A percentile compares a stretch with the other conserved stretches of the same genome.
Conservation (phyloP, 78 protist genomes). For the Dictyostelium brefeldianum region DNA sequence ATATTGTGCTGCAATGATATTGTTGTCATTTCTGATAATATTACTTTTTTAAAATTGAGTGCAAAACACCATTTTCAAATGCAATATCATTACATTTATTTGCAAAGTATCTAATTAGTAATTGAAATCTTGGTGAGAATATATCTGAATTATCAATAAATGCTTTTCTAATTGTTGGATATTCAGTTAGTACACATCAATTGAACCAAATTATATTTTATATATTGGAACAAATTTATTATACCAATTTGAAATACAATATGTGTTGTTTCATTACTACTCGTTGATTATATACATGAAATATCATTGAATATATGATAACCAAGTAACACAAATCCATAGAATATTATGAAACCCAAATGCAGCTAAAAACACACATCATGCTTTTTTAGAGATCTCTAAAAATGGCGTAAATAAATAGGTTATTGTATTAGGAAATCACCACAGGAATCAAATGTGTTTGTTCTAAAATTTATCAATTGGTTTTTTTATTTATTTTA, state of each 20-base stretch:
- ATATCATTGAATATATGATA: too few species aligned
- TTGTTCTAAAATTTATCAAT: too few species aligned
- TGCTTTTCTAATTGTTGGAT: conserved; percentile 16
- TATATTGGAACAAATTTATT: conserved; percentile 16
- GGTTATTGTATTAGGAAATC: too few species aligned
- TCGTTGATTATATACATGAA: neutral
- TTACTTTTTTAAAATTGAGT: neutral
- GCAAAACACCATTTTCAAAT: neutral
- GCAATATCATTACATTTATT: neutral
- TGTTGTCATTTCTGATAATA: neutral
- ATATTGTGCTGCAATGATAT: too few species aligned
- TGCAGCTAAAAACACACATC: too few species aligned
- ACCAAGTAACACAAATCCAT: too few species aligned
- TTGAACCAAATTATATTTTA: neutral
- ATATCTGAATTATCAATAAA: neutral
- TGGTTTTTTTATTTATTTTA: too few species aligned
- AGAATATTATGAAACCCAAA: too few species aligned
- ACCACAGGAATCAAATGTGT: too few species aligned
- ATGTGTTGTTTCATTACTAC: neutral
- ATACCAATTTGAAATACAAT: neutral
- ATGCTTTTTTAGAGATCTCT: too few species aligned
- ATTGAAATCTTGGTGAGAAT: neutral
- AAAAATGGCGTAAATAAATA: too few species aligned
- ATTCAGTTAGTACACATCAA: conserved; percentile 8
- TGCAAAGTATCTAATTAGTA: neutral